These are phyloP conservation scores for Trichosporon asahii DNA, from an alignment of 1,284 basidiomycete species.

Conservation along the genomic window DNA sequence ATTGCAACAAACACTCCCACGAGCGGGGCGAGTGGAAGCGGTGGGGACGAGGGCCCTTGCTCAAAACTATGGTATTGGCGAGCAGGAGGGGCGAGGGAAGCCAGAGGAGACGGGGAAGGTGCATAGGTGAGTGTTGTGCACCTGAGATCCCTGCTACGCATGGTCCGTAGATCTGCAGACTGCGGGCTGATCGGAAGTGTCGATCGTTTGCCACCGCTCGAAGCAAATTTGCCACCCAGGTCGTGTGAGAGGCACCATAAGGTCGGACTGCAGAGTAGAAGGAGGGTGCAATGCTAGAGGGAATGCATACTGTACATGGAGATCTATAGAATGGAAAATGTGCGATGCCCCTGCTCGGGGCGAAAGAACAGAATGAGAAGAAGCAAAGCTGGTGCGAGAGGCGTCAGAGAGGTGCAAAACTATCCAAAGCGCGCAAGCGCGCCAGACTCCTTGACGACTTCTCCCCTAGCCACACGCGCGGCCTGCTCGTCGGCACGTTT, in stretches of 20 bases:
- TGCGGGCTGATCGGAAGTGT: not conserved
- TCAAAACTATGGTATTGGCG: too few species aligned
- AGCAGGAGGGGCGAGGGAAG: too few species aligned
- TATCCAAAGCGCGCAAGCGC: slow-evolving; percentile 39
- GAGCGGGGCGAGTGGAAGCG: not conserved
- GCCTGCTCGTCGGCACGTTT: slow-evolving; percentile 32
- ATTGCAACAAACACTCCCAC: not conserved
- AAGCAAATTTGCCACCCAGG: not conserved
- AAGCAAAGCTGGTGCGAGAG: not conserved
- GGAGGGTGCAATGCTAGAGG: not conserved
- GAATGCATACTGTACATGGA: slow-evolving; percentile 1
- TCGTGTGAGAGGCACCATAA: too few species aligned
- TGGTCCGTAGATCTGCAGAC: not conserved
- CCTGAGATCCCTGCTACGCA: too few species aligned
- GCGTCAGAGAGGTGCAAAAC: not conserved
- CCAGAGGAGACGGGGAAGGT: too few species aligned
- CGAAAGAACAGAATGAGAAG: not conserved
- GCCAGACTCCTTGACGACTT: slow-evolving; percentile 38
- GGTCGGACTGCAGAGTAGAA: too few species aligned
- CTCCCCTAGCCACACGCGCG: slow-evolving; percentile 27
- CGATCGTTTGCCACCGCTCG: not conserved
- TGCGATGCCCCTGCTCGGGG: not conserved
- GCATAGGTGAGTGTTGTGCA: too few species aligned
- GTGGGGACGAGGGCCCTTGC: too few species aligned
- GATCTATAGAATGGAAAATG: not conserved